These are phyloP conservation scores for Gymnopilus dilepis DNA, from an alignment of 768 basidiomycete genomes.

Conservation along the genomic window DNA sequence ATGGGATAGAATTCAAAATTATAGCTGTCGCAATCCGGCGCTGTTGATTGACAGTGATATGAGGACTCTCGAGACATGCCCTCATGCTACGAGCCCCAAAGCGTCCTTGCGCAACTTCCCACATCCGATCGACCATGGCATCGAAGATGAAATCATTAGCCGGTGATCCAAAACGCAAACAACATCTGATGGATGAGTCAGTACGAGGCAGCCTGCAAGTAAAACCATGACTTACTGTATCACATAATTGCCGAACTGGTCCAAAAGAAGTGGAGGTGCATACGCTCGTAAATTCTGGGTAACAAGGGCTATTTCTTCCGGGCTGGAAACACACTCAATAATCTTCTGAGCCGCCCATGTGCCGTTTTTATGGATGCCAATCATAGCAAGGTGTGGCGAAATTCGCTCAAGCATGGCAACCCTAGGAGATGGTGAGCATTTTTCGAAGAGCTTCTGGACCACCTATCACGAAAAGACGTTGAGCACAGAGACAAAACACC, in stretches of 20 bases:
- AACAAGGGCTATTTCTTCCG: conserved; percentile 86
- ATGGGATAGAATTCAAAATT: conserved; percentile 95
- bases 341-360: conserved; percentile 99
- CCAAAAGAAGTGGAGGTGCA: conserved; percentile 90
- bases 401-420: conserved; percentile 94
- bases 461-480: conserved; percentile 52
- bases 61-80: conserved; percentile 91
- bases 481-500: conserved; percentile 1
- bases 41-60: conserved; percentile 87
- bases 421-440: conserved; percentile 76
- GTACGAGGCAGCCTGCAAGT: background rate
- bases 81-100: conserved; percentile 98
- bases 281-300: conserved; percentile 89
- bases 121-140: conserved; percentile 96
- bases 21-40: conserved; percentile 94
- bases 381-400: conserved; percentile 92
- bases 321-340: conserved; percentile 89
- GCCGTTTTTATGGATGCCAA: conserved; percentile 99
- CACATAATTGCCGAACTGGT: conserved; percentile 94
- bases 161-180: conserved; percentile 88
- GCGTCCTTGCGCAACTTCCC: conserved; percentile 97
- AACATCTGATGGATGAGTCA: conserved; percentile 58
- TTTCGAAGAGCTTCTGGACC: conserved; percentile 96
- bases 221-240: conserved; percentile 67
- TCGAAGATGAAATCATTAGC: conserved; percentile 97